Evolutionary conservation across 257 asterid genomes (phyloP), one percentile per base, ranked within the genome.

Genomic region (Solanum sejunctum): DNA sequence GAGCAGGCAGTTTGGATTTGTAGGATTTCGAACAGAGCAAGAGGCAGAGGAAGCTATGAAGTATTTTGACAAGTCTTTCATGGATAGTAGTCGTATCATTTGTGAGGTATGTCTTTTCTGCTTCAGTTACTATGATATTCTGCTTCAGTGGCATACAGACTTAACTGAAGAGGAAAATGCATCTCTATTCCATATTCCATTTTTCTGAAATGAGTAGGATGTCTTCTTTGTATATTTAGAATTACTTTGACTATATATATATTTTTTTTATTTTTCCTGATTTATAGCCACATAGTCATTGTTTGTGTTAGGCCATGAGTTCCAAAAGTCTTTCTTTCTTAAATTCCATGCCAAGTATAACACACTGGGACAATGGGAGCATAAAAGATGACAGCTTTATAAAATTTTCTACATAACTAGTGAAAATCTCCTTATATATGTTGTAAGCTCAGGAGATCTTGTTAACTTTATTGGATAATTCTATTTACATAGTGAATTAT

Each of bases 1-100:
- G 90, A 94, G 95, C 87, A 90, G 99, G 85, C 97, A 94, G 67
- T 95, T 95, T 72, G 99, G 95, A 81, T 95, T 93, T 88, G 92
- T 95, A 43, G 99, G 98, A 56, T 95, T 80, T 82, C 91, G 98
- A 88, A 91, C 95, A 0, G 98, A 91, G 86, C 89, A 88, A 67
- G 99, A 95, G 90, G 97, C 98, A 0, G 86, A 89, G 84, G 91
- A 87, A 81, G 96, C 98, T 84, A 82, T 92, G 28, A 91, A 90
- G 81, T 93, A 88, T 89, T 95, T 94, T 88, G 84, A 95, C 85
- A 92, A 84, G 43, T 92, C 98, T 63, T 95, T 87, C 91, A 81
- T 95, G 93, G 94, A 92, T 87, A 92, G 93, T 84, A 85, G 88
- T 88, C 90, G 93, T 85, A 91, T 95, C 86, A 86, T 86, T 84